These are phyloP conservation scores for Colletotrichum euphorbiae DNA, from an alignment of 2,329 filamentous ascomycete genomes.

Conservation along the genomic window DNA sequence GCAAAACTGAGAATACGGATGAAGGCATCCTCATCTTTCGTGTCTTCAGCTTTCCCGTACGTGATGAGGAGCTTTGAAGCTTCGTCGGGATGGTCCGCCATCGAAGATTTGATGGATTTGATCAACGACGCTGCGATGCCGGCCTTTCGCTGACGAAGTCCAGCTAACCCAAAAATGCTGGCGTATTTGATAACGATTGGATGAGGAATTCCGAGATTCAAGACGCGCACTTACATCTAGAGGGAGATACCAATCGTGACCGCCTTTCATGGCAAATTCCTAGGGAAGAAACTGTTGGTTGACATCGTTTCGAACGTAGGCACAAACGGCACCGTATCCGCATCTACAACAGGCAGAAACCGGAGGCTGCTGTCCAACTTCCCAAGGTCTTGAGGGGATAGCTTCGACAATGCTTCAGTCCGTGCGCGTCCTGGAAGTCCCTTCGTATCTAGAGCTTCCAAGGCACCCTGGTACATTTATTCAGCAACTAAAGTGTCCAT, in stretches of 20 bases:
- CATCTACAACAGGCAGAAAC: conserved; percentile 20
- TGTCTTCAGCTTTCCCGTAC: not conserved
- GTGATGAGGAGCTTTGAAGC: not conserved
- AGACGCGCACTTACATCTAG: conserved; percentile 1
- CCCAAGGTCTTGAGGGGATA: not conserved
- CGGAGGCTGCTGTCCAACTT: conserved; percentile 7
- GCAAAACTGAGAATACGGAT: conserved; percentile 13
- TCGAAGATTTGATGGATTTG: not conserved
- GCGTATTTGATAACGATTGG: not conserved
- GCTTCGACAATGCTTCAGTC: not conserved
- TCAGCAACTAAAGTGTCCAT: not conserved
- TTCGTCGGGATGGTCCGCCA: not conserved
- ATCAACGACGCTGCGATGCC: conserved; percentile 9
- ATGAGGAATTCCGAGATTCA: not conserved
- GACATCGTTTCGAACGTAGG: conserved; percentile 4
- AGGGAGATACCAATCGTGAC: conserved; percentile 7
- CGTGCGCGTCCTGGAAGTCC: not conserved
- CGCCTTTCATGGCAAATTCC: not conserved
- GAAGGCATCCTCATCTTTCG: conserved; percentile 1
- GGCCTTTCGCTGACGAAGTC: not conserved
- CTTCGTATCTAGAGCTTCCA: not conserved
- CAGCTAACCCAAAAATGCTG: conserved; percentile 12
- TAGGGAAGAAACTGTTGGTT: not conserved
- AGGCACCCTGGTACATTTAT: not conserved
- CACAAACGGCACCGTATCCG: not conserved